Percentiles rank a stretch among this genome's conserved stretches.
These are phyloP conservation scores for Asterella californica DNA, from an alignment of 225 moss, liverwort and hornwort genomes.

Conservation along the genomic window DNA sequence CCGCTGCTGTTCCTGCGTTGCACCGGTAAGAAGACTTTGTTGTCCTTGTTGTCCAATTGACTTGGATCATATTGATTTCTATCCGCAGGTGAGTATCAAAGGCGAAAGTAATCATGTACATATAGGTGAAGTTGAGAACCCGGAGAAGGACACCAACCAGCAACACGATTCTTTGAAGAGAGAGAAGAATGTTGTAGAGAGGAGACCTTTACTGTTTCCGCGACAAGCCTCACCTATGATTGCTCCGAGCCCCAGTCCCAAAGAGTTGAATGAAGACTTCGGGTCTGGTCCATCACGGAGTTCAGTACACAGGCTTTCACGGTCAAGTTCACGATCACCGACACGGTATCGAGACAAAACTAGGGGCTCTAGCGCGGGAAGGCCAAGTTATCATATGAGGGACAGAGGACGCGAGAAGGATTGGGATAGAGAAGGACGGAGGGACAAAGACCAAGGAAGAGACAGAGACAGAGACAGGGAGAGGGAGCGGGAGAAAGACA, in stretches of 20 bases:
- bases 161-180: slow-evolving; percentile 25
- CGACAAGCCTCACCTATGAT: slow-evolving; percentile 23
- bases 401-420: slow-evolving; percentile 15
- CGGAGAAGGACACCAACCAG: slow-evolving; percentile 19
- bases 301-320: slow-evolving; percentile 44
- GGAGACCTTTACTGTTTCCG: slow-evolving; percentile 17
- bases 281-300: slow-evolving; percentile 31
- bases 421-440: slow-evolving; percentile 11
- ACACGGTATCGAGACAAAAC: slow-evolving; percentile 41
- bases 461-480: slow-evolving; percentile 25
- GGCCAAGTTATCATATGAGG: slow-evolving; percentile 1
- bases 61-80: neutral
- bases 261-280: slow-evolving; percentile 42
- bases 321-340: slow-evolving; percentile 69
- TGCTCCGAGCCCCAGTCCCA: slow-evolving; percentile 42
- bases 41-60: neutral
- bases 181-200: slow-evolving; percentile 37
- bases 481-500: slow-evolving; percentile 23
- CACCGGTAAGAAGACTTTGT: neutral
- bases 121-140: slow-evolving; percentile 22
- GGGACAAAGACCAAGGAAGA: slow-evolving; percentile 15
- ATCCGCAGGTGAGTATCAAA: slow-evolving; percentile 19
- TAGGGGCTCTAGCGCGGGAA: slow-evolving; percentile 12
- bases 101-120: slow-evolving; percentile 18
- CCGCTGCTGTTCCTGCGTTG: neutral